phyloP scores from a whole-genome alignment of 805 yeast genomes.

The Kluyveromyces wickerhamii region DNA sequence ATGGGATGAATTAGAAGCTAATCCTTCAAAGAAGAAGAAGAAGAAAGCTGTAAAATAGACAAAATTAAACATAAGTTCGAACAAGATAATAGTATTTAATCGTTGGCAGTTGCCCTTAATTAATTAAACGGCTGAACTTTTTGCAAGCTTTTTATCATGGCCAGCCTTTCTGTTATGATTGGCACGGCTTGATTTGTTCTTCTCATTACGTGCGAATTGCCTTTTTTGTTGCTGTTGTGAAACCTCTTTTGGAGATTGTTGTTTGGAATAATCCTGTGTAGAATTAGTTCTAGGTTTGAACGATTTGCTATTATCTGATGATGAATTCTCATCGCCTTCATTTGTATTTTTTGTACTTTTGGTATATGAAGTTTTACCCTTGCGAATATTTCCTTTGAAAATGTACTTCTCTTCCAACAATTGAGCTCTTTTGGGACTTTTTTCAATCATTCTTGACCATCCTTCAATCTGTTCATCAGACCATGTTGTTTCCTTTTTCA shows the following conservation, averaged over 20 bases:
- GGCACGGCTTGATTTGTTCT: slow-evolving; percentile 47
- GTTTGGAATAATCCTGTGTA: no score
- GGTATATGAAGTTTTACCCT: slow-evolving; percentile 27
- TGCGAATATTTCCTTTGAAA: slow-evolving; percentile 35
- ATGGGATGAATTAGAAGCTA: slow-evolving; percentile 23
- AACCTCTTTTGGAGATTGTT: slow-evolving; percentile 2
- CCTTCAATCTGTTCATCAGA: slow-evolving; percentile 90
- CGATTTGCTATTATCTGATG: no score
- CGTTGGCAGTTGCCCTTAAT: no score
- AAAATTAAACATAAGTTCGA: no score
- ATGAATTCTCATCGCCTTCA: no score
- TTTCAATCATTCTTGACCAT: slow-evolving; percentile 73
- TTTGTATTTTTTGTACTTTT: slow-evolving; percentile 8
- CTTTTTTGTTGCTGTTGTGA: slow-evolving; percentile 20
- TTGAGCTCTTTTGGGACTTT: slow-evolving; percentile 54
- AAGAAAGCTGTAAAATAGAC: not conserved
- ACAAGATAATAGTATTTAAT: no score
- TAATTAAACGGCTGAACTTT: no score
- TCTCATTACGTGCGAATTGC: slow-evolving; percentile 40
- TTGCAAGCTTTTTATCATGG: slow-evolving; percentile 42
- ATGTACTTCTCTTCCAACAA: slow-evolving; percentile 55
- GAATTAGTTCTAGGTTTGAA: no score
- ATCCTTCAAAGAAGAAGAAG: slow-evolving; percentile 12
- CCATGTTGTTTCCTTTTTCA: slow-evolving; percentile 56
- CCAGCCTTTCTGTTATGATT: slow-evolving; percentile 61